phyloP scores from a whole-genome alignment of 257 asterid species.

The Gentiana straminea region DNA sequence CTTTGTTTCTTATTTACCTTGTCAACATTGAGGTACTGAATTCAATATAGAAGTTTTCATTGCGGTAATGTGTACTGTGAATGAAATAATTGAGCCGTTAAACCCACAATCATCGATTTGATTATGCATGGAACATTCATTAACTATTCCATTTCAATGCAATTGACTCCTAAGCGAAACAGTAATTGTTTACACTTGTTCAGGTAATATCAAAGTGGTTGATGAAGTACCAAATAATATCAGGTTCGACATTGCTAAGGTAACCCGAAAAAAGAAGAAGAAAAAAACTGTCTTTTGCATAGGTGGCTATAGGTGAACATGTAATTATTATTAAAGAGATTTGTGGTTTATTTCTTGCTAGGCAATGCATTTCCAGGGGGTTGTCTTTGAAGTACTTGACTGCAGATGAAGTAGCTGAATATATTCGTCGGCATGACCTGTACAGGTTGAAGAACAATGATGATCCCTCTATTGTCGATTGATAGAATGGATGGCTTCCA shows the following conservation, averaged over 20 bases:
- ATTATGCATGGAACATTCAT: too few relatives aligned
- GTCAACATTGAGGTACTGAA: too few relatives aligned
- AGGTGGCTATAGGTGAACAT: too few relatives aligned
- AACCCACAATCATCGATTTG: too few relatives aligned
- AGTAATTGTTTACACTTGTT: neutral
- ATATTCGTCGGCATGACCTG: slow-evolving; percentile 37
- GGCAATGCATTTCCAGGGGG: slow-evolving; percentile 65
- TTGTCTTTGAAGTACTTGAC: slow-evolving; percentile 69
- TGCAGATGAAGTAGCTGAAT: slow-evolving; percentile 52
- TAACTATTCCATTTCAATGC: too few relatives aligned
- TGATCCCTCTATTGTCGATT: neutral
- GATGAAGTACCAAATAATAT: slow-evolving; percentile 75
- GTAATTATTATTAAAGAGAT: neutral
- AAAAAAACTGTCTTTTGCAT: neutral
- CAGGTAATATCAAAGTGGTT: slow-evolving; percentile 43
- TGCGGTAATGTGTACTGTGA: too few relatives aligned
- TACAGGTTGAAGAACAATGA: slow-evolving; percentile 23
- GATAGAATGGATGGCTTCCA: too few relatives aligned
- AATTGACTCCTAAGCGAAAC: neutral
- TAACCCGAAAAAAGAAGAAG: slow-evolving; percentile 3
- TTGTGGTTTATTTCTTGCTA: slow-evolving; percentile 11
- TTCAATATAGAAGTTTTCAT: too few relatives aligned
- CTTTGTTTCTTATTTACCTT: too few relatives aligned
- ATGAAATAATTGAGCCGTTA: too few relatives aligned
- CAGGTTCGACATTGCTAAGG: slow-evolving; percentile 82